Conservation (phyloP, 2,329 filamentous ascomycete species). For the Fusarium siculi region DNA sequence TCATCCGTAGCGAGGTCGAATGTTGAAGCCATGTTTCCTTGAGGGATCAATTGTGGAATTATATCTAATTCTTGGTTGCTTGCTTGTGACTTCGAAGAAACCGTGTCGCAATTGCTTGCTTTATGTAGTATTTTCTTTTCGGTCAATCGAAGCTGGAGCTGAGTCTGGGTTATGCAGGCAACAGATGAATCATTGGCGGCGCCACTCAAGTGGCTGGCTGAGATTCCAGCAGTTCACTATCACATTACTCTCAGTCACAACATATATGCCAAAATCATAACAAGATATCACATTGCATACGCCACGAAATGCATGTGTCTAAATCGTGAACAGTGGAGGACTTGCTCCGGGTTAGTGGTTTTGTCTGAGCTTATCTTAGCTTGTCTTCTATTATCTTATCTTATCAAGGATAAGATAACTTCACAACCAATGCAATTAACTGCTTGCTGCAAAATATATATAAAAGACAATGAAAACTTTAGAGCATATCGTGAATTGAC, state of each 20-base stretch:
- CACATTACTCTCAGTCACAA: neutral
- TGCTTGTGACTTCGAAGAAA: too few species aligned
- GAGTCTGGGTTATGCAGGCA: too few species aligned
- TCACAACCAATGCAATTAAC: neutral
- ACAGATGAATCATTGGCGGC: neutral
- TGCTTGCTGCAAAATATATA: accelerated
- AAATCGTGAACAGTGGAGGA: neutral
- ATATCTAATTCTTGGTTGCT: too few species aligned
- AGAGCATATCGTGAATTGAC: accelerated
- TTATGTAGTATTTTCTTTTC: too few species aligned
- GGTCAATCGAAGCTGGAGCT: too few species aligned
- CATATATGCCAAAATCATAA: accelerated
- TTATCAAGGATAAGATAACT: neutral
- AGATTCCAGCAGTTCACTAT: neutral
- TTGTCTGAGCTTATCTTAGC: too few species aligned
- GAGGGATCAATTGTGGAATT: too few species aligned
- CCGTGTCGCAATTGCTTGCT: too few species aligned
- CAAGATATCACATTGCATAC: neutral
- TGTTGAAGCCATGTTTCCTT: too few species aligned
- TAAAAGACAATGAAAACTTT: neutral
- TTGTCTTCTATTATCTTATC: neutral
- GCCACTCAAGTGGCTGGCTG: neutral
- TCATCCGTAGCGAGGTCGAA: too few species aligned
- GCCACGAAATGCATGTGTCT: neutral
- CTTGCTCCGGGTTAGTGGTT: neutral